A percentile compares a stretch with the other conserved stretches of the same genome.
Evolutionary conservation across 306 rosid genomes (phyloP).

Genomic region (Cicer chorassanicum): DNA sequence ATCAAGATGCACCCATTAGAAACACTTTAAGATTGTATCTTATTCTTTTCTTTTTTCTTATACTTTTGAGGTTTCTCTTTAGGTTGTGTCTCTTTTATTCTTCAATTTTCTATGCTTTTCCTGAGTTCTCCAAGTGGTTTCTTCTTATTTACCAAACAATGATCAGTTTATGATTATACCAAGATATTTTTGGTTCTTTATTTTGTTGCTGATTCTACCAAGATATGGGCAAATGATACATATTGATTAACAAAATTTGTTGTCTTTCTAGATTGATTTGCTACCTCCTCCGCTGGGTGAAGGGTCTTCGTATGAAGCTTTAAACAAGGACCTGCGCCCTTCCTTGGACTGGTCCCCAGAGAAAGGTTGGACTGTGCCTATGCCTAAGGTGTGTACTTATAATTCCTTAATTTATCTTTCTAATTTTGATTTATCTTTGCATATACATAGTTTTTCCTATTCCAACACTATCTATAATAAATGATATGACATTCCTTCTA

Average conservation of each 20-base stretch:
- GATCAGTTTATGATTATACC: neutral
- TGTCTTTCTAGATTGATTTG: conserved; percentile 66
- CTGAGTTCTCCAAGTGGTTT: neutral
- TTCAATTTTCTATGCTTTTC: neutral
- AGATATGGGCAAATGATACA: conserved; percentile 39
- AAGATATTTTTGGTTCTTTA: neutral
- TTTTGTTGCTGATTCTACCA: conserved; percentile 12
- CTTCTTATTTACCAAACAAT: neutral
- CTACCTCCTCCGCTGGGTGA: conserved; percentile 83
- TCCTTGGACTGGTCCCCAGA: conserved; percentile 72
- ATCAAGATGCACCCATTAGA: no score
- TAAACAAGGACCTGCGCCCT: conserved; percentile 77
- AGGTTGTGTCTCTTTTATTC: neutral
- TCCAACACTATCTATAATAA: conserved; percentile 22
- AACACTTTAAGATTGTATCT: no score
- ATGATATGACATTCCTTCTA: conserved; percentile 11
- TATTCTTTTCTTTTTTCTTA: no score
- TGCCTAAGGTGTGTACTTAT: conserved; percentile 55
- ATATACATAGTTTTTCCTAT: conserved; percentile 2
- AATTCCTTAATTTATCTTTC: conserved; percentile 28
- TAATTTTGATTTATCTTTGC: conserved; percentile 17
- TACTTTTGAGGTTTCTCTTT: neutral
- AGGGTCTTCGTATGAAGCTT: conserved; percentile 62
- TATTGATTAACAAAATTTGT: conserved; percentile 51
- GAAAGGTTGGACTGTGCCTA: conserved; percentile 78